phyloP scores from a whole-genome alignment of 371 early-diverging fungal genomes.

The Mortierella sp. region DNA sequence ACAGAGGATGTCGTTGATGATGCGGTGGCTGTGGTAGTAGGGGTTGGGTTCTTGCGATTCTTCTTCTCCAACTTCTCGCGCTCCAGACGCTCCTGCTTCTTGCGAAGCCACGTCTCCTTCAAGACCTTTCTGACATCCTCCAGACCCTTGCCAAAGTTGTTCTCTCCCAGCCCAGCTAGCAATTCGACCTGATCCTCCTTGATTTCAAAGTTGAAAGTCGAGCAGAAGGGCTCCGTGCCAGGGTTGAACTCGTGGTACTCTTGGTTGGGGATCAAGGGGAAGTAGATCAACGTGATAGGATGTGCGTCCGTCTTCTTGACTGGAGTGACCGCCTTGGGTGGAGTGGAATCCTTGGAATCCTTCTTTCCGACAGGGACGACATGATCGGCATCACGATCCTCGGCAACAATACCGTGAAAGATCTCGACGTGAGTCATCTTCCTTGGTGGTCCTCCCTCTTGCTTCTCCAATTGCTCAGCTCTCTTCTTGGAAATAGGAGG shows the following conservation, averaged over 20 bases:
- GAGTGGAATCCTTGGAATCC: slow-evolving; percentile 5
- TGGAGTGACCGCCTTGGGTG: slow-evolving; percentile 49
- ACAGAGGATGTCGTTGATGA: not conserved
- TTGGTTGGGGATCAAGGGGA: slow-evolving; percentile 71
- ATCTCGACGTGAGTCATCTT: slow-evolving; percentile 56
- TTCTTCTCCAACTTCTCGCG: slow-evolving; percentile 39
- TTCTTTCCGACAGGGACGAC: slow-evolving; percentile 15
- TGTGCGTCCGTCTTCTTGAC: slow-evolving; percentile 38
- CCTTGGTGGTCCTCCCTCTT: slow-evolving; percentile 41
- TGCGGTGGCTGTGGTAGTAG: not conserved
- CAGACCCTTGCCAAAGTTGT: slow-evolving; percentile 62
- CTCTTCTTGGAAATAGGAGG: slow-evolving; percentile 54
- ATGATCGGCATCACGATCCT: slow-evolving; percentile 47
- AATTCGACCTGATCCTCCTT: slow-evolving; percentile 67
- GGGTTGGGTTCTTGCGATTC: slow-evolving; percentile 4
- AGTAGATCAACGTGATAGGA: slow-evolving; percentile 70
- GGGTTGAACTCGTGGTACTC: slow-evolving; percentile 73
- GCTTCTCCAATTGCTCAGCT: slow-evolving; percentile 47
- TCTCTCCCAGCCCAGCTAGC: slow-evolving; percentile 66
- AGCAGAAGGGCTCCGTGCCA: slow-evolving; percentile 69
- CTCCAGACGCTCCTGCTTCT: slow-evolving; percentile 54
- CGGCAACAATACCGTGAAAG: slow-evolving; percentile 51
- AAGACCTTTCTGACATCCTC: slow-evolving; percentile 61
- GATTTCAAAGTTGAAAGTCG: slow-evolving; percentile 78
- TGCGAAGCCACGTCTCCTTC: slow-evolving; percentile 63